Evolutionary conservation across 1,284 basidiomycete genomes (phyloP).

Genomic region (Ceratobasidium sp.): DNA sequence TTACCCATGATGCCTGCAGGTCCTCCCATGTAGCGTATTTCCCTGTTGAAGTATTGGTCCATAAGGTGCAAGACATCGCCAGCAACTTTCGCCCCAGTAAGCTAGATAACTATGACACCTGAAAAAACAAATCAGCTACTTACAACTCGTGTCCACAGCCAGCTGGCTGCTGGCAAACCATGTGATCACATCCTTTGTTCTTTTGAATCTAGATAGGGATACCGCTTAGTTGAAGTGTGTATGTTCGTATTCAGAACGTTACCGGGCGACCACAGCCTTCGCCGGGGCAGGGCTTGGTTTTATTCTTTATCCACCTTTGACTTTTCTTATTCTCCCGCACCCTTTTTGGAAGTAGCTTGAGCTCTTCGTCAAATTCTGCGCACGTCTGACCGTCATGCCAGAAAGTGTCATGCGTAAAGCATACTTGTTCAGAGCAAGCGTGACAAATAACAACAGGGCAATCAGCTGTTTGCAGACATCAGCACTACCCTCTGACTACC

Average conservation of each 20-base stretch:
- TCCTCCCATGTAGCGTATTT: neutral
- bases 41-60: neutral
- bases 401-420: conserved; percentile 25
- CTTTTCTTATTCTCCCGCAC: neutral
- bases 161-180: neutral
- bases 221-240: neutral
- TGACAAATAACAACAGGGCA: conserved; percentile 20
- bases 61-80: conserved; percentile 9
- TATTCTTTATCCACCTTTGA: conserved; percentile 6
- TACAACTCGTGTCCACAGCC: conserved; percentile 16
- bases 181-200: conserved; percentile 3
- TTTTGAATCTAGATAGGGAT: neutral
- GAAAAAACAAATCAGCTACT: neutral
- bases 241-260: neutral
- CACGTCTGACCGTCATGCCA: conserved; percentile 39
- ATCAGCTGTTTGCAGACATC: neutral
- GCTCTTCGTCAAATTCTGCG: conserved; percentile 18
- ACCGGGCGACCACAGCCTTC: conserved; percentile 25
- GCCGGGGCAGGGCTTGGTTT: conserved; percentile 31
- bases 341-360: neutral
- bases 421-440: conserved; percentile 9
- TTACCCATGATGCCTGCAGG: conserved; percentile 8
- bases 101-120: neutral
- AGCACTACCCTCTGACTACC: neutral
- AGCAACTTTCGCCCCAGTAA: neutral